Base-by-base conservation (phyloP, 345 rosid species). In the Eucalyptus cloeziana region DNA sequence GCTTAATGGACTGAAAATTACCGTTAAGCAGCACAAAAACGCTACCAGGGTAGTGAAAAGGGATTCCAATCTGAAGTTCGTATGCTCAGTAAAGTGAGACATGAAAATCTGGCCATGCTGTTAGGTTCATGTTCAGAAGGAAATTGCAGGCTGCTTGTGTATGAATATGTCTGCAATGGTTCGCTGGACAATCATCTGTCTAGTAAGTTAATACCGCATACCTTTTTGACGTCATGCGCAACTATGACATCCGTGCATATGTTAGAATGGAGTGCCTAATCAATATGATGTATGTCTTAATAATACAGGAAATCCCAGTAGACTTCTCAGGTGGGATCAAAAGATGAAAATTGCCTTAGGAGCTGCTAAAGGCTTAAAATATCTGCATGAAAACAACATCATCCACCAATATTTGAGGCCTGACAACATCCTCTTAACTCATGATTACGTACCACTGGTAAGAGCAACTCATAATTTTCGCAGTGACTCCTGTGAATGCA, bases 101-200 rank as follows among this genome's bases (percentile, higher is more conserved):
- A 94, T 54, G 94, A 94, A 88, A 94, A 95, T 86, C 71, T 94
- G 92, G 94, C 93, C 31, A 93, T 94, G 95, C 88, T 95, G 30
- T 85, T 94, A 85, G 95, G 96, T 9, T 94, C 96, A 33, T 94
- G 96, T 81, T 93, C 95, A 7, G 93, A 93, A 92, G 94, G 96
- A 91, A 94, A 88, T 49, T 90, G 87, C 62, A 89, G 94, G 92
- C 83, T 95, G 89, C 94, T 95, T 69, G 96, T 94, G 80, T 95
- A 94, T 87, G 95, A 95, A 87, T 94, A 88, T 52, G 95, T 94
- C 89, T 94, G 97, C 86, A 89, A 93, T 58, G 94, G 94, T 31
- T 95, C 95, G 7, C 89, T 94, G 44, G 96, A 95, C 88, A 93
- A 91, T 87, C 56, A 95, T 90, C 92, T 94, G 33, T 93, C 96